phyloP scores from a whole-genome alignment of 192 early-diverging fungal species.

The Coemansia guatemalensis region DNA sequence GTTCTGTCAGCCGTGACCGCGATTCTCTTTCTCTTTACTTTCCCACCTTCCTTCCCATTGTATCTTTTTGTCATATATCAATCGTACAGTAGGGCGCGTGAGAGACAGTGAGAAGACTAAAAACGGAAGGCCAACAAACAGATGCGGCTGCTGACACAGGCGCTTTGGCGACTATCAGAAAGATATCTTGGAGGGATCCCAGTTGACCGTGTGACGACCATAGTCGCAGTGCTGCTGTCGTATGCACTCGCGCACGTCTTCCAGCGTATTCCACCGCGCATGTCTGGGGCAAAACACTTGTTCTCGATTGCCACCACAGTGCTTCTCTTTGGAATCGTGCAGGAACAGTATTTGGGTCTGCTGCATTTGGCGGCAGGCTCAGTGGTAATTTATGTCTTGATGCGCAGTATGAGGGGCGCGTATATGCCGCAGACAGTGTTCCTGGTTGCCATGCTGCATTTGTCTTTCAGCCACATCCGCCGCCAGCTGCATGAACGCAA shows the following conservation, averaged over 20 bases:
- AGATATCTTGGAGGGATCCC: constrained; percentile 53
- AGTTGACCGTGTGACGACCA: constrained; percentile 60
- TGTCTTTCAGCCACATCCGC: constrained; percentile 58
- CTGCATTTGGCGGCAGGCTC: constrained; percentile 55
- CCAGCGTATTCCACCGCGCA: constrained; percentile 56
- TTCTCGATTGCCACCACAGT: constrained; percentile 59
- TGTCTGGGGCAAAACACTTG: constrained; percentile 52
- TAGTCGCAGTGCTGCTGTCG: constrained; percentile 56
- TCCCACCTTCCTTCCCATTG: background rate
- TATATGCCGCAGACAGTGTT: constrained; percentile 63
- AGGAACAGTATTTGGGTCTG: constrained; percentile 61
- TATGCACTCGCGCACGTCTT: constrained; percentile 61
- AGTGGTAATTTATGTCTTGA: constrained; percentile 57
- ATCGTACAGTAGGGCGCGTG: no score
- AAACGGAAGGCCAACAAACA: background rate
- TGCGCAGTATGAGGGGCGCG: constrained; percentile 42
- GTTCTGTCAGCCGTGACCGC: no score
- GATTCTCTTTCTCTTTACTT: background rate
- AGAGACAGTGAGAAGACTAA: no score
- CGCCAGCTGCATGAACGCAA: constrained; percentile 36
- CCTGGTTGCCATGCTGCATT: constrained; percentile 62
- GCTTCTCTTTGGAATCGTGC: constrained; percentile 56
- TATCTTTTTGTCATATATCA: background rate
- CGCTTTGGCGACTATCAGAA: constrained; percentile 24
- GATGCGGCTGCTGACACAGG: constrained; percentile 35